Percentiles rank a stretch among this genome's conserved stretches.
These are phyloP conservation scores for Schizochytrium sp. DNA, from an alignment of 108 stramenopile genomes.

Conservation along the genomic window DNA sequence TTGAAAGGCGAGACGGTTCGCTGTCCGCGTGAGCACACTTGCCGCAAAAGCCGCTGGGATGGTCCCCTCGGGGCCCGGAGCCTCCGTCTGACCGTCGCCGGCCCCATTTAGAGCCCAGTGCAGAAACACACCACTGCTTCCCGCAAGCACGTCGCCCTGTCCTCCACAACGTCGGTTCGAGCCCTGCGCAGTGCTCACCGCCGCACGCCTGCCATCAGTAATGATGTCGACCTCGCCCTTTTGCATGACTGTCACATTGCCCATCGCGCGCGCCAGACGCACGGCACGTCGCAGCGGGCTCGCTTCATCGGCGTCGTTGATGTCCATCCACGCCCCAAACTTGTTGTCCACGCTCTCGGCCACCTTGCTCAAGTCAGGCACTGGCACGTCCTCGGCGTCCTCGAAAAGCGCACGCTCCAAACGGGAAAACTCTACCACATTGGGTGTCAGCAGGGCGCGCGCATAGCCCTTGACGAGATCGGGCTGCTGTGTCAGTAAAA, in stretches of 20 bases:
- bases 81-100: not conserved
- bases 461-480: constrained; percentile 26
- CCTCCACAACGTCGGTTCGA: constrained; percentile 89
- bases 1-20: constrained; percentile 61
- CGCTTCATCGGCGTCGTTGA: constrained; percentile 16
- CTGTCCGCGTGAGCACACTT: constrained; percentile 59
- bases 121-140: constrained; percentile 62
- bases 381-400: not conserved
- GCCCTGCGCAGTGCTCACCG: constrained; percentile 64
- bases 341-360: not conserved
- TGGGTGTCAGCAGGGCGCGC: constrained; percentile 80
- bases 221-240: constrained; percentile 57
- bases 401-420: constrained; percentile 33
- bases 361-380: not conserved
- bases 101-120: constrained; percentile 52
- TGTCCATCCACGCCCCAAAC: not conserved
- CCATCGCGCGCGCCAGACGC: not conserved
- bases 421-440: constrained; percentile 75
- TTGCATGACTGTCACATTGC: constrained; percentile 49
- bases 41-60: constrained; percentile 46
- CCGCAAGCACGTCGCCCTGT: constrained; percentile 86
- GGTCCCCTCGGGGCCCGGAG: not conserved
- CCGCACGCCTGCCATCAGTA: constrained; percentile 17
- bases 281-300: constrained; percentile 22
- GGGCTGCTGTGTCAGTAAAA: constrained; percentile 56